Evolutionary conservation across 1,284 basidiomycete genomes (phyloP).

Genomic region (Sphaerobolus stellatus): DNA sequence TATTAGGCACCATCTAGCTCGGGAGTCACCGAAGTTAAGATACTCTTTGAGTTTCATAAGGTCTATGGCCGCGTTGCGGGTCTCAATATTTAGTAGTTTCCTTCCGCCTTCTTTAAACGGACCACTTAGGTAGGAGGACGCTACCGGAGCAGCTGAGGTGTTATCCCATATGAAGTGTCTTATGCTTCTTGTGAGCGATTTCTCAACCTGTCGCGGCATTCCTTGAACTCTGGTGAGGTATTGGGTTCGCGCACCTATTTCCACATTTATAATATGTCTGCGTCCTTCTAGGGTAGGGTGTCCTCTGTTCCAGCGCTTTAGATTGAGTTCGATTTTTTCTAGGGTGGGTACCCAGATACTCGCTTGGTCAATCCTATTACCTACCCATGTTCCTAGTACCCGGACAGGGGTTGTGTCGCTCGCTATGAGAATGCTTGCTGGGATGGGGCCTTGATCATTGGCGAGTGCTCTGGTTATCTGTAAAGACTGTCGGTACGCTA

Average conservation of each 20-base stretch:
- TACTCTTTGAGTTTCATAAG: conserved; percentile 24
- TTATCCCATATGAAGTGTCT: conserved; percentile 16
- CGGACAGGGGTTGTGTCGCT: conserved; percentile 23
- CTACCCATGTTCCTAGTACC: conserved; percentile 29
- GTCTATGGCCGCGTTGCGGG: conserved; percentile 23
- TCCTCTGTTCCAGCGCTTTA: conserved; percentile 19
- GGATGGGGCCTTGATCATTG: not conserved
- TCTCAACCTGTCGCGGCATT: conserved; percentile 18
- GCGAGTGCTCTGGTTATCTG: not conserved
- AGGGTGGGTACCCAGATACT: conserved; percentile 29
- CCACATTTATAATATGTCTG: not conserved
- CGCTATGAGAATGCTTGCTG: conserved; percentile 15
- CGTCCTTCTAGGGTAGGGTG: conserved; percentile 20
- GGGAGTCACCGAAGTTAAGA: conserved; percentile 6
- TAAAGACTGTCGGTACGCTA: conserved; percentile 13
- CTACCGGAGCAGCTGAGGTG: conserved; percentile 21
- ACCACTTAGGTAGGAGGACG: conserved; percentile 6
- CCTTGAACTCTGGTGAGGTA: conserved; percentile 18
- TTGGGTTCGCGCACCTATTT: not conserved
- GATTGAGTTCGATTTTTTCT: conserved; percentile 3
- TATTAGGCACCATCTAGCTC: conserved; percentile 25
- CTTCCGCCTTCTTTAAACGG: not conserved
- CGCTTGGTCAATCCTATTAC: conserved; percentile 18
- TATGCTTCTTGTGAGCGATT: conserved; percentile 5
- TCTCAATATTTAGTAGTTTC: not conserved